Percentiles rank a stretch among this genome's conserved stretches.
phyloP scores from a whole-genome alignment of 441 rosid species.

The Adansonia rubrostipa region DNA sequence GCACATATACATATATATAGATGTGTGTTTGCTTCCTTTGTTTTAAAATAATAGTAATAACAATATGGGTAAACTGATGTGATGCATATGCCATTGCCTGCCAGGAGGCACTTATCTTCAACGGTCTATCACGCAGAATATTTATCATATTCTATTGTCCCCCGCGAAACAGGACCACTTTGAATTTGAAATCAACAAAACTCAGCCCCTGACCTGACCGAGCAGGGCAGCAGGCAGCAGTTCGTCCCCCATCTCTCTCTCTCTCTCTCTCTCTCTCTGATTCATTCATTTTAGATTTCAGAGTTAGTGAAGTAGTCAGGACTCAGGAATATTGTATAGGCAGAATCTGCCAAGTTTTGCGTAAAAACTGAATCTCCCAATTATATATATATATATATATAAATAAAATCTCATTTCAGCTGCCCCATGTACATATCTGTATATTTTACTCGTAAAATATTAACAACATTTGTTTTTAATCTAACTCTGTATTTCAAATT shows the following conservation, averaged over 20 bases:
- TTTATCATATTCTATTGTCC: neutral
- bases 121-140: constrained; percentile 11
- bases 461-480: neutral
- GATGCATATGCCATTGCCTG: neutral
- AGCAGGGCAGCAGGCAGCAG: neutral
- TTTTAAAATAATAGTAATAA: neutral
- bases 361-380: constrained; percentile 33
- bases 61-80: neutral
- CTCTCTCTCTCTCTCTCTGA: neutral
- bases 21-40: neutral
- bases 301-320: constrained; percentile 42
- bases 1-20: neutral
- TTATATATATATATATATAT: neutral
- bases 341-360: constrained; percentile 51
- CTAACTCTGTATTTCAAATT: too few relatives aligned
- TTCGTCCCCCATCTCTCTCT: neutral
- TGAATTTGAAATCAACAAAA: constrained; percentile 38
- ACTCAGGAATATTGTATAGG: constrained; percentile 45
- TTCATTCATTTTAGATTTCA: constrained; percentile 35
- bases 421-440: neutral
- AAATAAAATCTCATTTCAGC: neutral
- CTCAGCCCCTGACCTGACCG: neutral
- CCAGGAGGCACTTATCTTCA: neutral
- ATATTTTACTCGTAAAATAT: neutral
- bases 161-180: constrained; percentile 36